phyloP scores from a whole-genome alignment of 2,329 filamentous ascomycete genomes.

The Microsporum ferrugineum region DNA sequence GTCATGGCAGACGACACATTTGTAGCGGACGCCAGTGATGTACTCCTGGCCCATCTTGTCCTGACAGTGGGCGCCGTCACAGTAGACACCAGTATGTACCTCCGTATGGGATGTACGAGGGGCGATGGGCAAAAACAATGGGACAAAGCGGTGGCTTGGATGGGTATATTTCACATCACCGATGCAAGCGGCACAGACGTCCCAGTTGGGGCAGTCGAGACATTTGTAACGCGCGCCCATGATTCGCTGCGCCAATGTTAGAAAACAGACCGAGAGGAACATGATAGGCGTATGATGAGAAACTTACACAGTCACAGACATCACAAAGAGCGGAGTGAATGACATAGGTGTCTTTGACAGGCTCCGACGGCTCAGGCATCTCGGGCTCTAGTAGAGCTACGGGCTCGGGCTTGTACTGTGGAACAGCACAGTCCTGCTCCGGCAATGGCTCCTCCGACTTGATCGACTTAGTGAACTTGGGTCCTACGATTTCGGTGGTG shows the following conservation, averaged over 20 bases:
- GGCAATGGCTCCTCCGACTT: background rate
- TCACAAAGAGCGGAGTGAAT: conserved; percentile 86
- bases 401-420: background rate
- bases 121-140: conserved; percentile 61
- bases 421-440: background rate
- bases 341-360: conserved; percentile 52
- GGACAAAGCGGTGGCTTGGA: conserved; percentile 74
- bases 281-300: background rate
- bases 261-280: background rate
- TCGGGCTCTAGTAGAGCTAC: background rate
- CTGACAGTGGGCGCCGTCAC: conserved; percentile 80
- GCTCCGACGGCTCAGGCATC: conserved; percentile 42
- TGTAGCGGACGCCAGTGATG: conserved; percentile 83
- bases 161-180: conserved; percentile 57
- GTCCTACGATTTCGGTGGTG: conserved; percentile 66
- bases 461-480: conserved; percentile 36
- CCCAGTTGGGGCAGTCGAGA: conserved; percentile 92
- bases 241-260: conserved; percentile 44
- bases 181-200: conserved; percentile 75
- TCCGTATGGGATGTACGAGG: conserved; percentile 37
- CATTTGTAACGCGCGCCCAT: conserved; percentile 91
- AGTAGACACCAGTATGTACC: conserved; percentile 77
- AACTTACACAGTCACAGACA: conserved; percentile 63
- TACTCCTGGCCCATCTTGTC: conserved; percentile 34
- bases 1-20: conserved; percentile 92